A percentile compares a stretch with the other conserved stretches of the same genome.
Conservation (phyloP, 805 yeast species). For the Hanseniaspora clermontiae region DNA sequence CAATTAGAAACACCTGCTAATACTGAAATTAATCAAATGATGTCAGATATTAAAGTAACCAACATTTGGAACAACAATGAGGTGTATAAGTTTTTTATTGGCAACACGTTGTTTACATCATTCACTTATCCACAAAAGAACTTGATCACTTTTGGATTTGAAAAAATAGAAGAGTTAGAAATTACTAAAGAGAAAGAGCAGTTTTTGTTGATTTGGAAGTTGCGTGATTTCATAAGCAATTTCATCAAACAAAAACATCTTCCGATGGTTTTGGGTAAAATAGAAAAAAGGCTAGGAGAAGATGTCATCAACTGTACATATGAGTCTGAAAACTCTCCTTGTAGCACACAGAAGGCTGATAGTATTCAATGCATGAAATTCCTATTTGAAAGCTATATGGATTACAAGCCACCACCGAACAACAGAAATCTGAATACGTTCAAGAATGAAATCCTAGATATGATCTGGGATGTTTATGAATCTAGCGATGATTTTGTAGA, state of each 20-base stretch:
- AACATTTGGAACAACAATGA: not conserved
- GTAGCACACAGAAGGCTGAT: slow-evolving; percentile 19
- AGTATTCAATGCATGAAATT: slow-evolving; percentile 19
- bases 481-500: slow-evolving; percentile 20
- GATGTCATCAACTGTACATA: not conserved
- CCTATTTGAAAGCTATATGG: slow-evolving; percentile 23
- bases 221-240: slow-evolving; percentile 30
- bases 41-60: not conserved
- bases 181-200: slow-evolving; percentile 23
- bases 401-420: slow-evolving; percentile 27
- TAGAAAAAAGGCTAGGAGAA: not conserved
- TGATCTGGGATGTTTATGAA: slow-evolving; percentile 21
- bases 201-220: slow-evolving; percentile 33
- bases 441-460: slow-evolving; percentile 24
- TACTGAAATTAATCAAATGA: slow-evolving; percentile 17
- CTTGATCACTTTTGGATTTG: not conserved
- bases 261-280: slow-evolving; percentile 16
- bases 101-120: slow-evolving; percentile 21
- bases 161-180: not conserved
- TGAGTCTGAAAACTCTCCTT: slow-evolving; percentile 6
- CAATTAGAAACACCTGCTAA: slow-evolving; percentile 14
- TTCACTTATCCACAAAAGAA: not conserved
- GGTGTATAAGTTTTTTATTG: slow-evolving; percentile 22
- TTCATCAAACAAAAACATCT: slow-evolving; percentile 27
- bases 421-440: slow-evolving; percentile 22